Base-by-base conservation (phyloP, 2,329 filamentous ascomycete species). In the Curvularia hawaiiensis region DNA sequence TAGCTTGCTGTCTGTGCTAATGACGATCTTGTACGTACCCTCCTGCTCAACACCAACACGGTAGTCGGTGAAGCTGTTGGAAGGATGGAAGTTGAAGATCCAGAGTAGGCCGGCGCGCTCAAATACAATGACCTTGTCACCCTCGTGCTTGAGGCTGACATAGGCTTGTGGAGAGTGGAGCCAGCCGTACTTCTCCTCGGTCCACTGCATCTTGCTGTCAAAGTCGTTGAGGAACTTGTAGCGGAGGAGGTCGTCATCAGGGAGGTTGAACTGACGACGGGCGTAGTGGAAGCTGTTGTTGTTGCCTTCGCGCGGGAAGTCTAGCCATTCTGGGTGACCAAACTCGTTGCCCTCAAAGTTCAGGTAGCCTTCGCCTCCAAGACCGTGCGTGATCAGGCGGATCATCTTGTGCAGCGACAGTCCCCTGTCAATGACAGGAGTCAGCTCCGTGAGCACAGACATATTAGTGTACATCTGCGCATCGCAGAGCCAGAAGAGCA, bases 261-360 rank as follows among this genome's bases (percentile, higher is more conserved):
- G 88, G 16, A 99, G 85, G 77, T 99, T 98, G 66, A 97, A 88
- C 76, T 97, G 94, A 58, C 95, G 90, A 22, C 95, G 87, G 3
- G 93, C 93, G 73, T 97, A 97, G 88, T 91, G 94, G 83, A 93
- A 97, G 45, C 90, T 95, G 79, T 97, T 96, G 71, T 88, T 80
- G 79, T 97, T 97, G 58, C 95, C 95, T 70, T 89, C 92, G 50
- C 95, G 90, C 4, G 95, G 95, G 78, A 99, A 99, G 77, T 99
- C 95, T 39, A 99, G 90, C 95, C 95, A 99, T 78, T 99, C 95
- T 0, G 95, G 95, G 74, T 99, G 95, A 0, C 95, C 95, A 72
- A 99, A 99, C 78, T 99, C 95, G 77, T 99, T 99, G 60, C 95
- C 95, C 79, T 97, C 93, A 69, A 99, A 99, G 80, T 98, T 99